These are phyloP conservation scores for Cerrena zonata DNA, from an alignment of 1,284 basidiomycete species.

Conservation along the genomic window DNA sequence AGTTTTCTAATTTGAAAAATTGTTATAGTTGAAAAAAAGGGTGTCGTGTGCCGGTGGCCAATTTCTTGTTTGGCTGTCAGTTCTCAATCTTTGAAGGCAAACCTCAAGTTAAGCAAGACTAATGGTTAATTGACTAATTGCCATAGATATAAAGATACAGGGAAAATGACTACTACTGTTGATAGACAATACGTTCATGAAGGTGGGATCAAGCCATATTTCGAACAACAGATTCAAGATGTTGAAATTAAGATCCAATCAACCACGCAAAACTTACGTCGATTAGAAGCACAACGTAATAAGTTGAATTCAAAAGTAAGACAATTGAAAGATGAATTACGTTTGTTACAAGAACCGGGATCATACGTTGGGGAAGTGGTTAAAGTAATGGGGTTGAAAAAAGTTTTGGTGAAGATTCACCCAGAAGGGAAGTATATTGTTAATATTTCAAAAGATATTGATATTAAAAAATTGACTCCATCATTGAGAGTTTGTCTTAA, in stretches of 20 bases:
- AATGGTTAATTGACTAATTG: no score
- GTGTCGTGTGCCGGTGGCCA: no score
- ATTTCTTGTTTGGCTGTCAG: no score
- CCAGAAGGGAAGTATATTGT: conserved; percentile 99
- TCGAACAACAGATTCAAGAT: conserved; percentile 91
- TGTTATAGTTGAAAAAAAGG: no score
- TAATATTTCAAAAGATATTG: conserved; percentile 87
- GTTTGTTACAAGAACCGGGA: conserved; percentile 92
- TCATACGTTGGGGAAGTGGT: conserved; percentile 97
- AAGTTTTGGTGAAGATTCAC: conserved; percentile 96
- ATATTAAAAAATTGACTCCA: conserved; percentile 75
- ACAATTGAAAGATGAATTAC: conserved; percentile 86
- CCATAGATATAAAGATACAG: no score
- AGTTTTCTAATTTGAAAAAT: no score
- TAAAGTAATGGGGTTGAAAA: conserved; percentile 99
- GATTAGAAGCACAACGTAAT: conserved; percentile 94
- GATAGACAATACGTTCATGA: no score
- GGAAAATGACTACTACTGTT: no score
- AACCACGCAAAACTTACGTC: conserved; percentile 92
- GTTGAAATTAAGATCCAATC: conserved; percentile 90
- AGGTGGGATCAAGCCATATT: conserved; percentile 80
- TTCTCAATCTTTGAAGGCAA: no score
- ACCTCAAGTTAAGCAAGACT: no score
- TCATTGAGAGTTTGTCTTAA: conserved; percentile 91
- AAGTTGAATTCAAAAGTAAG: conserved; percentile 95